Evolutionary conservation across 2,329 filamentous ascomycete genomes (phyloP), one percentile per base, ranked within the genome.

Genomic region (Colletotrichum camelliae): DNA sequence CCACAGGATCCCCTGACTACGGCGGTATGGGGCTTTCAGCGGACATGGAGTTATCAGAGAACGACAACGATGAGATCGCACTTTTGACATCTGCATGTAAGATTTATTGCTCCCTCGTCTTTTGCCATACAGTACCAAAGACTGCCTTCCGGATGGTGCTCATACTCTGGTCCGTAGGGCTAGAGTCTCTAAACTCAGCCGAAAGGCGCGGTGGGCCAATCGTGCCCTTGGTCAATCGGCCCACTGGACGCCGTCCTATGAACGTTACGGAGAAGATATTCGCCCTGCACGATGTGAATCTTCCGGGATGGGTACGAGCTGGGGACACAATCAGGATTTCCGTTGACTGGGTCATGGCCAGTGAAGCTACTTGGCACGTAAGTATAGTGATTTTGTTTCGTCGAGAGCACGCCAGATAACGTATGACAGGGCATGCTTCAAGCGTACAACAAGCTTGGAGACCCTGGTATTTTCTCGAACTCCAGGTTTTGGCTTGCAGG

Each of bases 281-380:
- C n/a, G 65, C 64, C 0, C 74, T 83, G n/a, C 86, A 88, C 77
- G 85, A 86, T 74, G 79, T 87, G 2, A 78, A 80, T 2, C 78
- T 80, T 3, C 81, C 79, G 21, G 83, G 83, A 1, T 82, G 77
- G 18, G 82, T 88, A 4, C 75, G 76, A 37, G 79, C 85, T 1
- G 86, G 86, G 0, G 84, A 86, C 18, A 81, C 85, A 5, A 84
- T 88, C 15, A 82, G 84, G 2, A 83, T 88, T 3, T 81, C 82
- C 27, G 83, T 88, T 1, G 87, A 89, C 76, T 89, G 87, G 86
- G 82, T 88, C 57, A 83, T 88, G 74, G 85, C 87, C 4, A 85
- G 83, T 5, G 87, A 89, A 71, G 79, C 84, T 2, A 84, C 83
- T 9, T 88, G 87, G 87, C 74, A 75, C 48, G 82, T 83, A 55